Percentiles rank a stretch among this genome's conserved stretches.
These are phyloP conservation scores for Cicer pinnatifidum DNA, from an alignment of 306 rosid genomes.

Conservation along the genomic window DNA sequence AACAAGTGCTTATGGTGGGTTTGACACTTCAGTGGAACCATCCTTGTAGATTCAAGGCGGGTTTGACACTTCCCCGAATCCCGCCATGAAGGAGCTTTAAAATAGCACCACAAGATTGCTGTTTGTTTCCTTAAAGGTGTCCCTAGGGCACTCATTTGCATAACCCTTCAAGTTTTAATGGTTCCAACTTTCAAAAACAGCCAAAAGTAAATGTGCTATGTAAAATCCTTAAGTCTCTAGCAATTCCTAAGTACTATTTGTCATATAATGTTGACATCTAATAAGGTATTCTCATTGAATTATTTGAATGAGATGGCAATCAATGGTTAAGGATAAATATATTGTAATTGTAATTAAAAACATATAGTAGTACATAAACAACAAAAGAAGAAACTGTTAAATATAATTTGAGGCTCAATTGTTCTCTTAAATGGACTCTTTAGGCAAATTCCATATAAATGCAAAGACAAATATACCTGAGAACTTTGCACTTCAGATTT, in stretches of 20 bases:
- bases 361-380: no score
- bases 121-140: not conserved
- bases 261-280: not conserved
- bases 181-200: not conserved
- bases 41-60: no score
- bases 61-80: no score
- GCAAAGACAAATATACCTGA: conserved; percentile 51
- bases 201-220: not conserved
- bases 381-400: not conserved
- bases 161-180: not conserved
- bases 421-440: no score
- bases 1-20: not conserved
- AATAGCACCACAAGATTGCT: not conserved
- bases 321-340: not conserved
- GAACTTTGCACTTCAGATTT: conserved; percentile 58
- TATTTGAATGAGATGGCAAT: not conserved
- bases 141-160: no score
- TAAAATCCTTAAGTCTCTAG: not conserved
- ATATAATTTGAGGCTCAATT: no score
- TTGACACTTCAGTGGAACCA: no score
- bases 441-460: not conserved
- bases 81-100: no score
- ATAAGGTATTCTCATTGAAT: not conserved
- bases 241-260: not conserved
- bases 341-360: no score